Evolutionary conservation across 768 basidiomycete species (phyloP).

Genomic region (Mrakia hoshinonis): DNA sequence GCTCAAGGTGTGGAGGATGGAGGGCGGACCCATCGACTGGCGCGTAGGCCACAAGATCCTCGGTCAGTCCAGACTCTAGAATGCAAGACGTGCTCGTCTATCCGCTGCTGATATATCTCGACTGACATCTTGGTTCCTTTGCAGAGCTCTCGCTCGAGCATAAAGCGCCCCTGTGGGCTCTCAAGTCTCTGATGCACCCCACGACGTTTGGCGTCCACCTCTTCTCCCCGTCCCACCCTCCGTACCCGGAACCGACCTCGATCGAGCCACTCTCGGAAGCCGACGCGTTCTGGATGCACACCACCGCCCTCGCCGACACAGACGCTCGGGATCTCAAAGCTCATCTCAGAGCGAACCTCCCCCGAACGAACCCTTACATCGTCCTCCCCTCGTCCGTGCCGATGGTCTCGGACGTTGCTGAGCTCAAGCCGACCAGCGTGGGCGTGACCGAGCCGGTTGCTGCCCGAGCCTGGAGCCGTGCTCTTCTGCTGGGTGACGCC

Average conservation of each 20-base stretch:
- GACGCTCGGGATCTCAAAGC: not conserved
- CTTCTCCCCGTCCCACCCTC: constrained; percentile 4
- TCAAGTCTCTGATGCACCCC: constrained; percentile 2
- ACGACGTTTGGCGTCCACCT: constrained; percentile 6
- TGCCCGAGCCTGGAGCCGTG: not conserved
- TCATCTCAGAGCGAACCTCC: not conserved
- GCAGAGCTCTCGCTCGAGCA: not conserved
- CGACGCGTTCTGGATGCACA: not conserved
- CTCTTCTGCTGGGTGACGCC: not conserved
- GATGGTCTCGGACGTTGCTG: not conserved
- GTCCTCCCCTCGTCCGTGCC: not conserved
- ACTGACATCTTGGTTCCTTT: not conserved
- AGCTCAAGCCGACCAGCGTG: not conserved
- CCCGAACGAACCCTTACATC: constrained; percentile 7
- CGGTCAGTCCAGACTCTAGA: constrained; percentile 4
- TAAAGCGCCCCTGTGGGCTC: not conserved
- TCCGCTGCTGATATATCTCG: not conserved
- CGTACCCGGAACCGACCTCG: not conserved
- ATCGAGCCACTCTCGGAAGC: not conserved
- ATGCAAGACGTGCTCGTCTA: not conserved
- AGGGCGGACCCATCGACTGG: not conserved
- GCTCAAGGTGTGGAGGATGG: constrained; percentile 6
- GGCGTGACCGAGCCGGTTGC: not conserved
- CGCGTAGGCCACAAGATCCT: not conserved
- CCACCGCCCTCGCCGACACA: not conserved